Conservation (phyloP, 2,329 filamentous ascomycete species). For the Phaeophleospora eucalypticola region DNA sequence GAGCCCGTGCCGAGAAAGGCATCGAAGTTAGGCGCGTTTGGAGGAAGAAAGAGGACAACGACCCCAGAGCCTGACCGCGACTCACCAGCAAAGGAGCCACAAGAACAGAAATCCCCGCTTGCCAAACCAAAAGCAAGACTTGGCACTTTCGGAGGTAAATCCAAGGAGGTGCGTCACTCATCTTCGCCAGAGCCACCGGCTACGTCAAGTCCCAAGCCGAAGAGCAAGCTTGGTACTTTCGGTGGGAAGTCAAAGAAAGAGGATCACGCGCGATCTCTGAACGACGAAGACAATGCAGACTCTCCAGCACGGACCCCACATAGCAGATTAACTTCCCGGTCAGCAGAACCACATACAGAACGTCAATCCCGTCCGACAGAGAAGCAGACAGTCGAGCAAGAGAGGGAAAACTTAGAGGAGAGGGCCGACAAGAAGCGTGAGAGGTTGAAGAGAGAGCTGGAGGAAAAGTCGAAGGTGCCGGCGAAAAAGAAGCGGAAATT, state of each 20-base stretch:
- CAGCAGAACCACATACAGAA: neutral
- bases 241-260: constrained; percentile 11
- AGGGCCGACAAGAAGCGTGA: constrained; percentile 53
- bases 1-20: neutral
- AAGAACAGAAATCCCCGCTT: neutral
- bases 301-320: neutral
- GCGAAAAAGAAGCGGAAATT: constrained; percentile 57
- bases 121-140: constrained; percentile 18
- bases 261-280: neutral
- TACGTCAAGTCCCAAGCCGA: constrained; percentile 6
- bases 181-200: neutral
- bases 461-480: constrained; percentile 48
- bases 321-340: neutral
- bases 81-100: neutral
- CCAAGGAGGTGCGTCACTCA: neutral
- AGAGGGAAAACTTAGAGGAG: constrained; percentile 46
- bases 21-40: constrained; percentile 16
- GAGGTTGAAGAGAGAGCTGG: constrained; percentile 53
- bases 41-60: constrained; percentile 9
- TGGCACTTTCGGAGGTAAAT: constrained; percentile 18
- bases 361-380: constrained; percentile 1
- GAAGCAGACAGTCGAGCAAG: constrained; percentile 7
- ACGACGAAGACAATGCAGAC: neutral
- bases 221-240: constrained; percentile 19
- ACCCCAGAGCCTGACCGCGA: neutral